Base-by-base conservation (phyloP, 139 green algal genomes). In the Parachlorella kessleri region DNA sequence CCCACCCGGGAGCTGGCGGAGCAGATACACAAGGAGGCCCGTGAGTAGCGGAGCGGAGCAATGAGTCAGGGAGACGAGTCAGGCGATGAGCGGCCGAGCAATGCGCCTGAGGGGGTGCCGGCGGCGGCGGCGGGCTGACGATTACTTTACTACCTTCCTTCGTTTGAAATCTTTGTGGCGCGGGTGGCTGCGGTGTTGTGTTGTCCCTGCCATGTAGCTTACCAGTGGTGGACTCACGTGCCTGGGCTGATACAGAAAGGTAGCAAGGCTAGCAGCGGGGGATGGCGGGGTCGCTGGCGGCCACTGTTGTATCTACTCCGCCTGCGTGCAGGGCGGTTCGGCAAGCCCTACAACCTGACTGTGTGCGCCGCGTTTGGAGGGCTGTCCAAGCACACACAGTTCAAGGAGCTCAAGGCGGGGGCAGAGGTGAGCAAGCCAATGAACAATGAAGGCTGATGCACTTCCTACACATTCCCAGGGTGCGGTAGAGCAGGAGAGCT, bases 341-440 rank as follows among this genome's bases (percentile, higher is more conserved):
- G 77, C 73, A 90, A 89, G 65, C 42, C 83, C 1, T 86, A 90
- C 71, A 72, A 83, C 35, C 73, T 97, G 75, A 87, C 88, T 3
- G 86, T 96, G 24, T 88, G 84, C 3, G 94, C 94, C 37, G 90
- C 89, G 0, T 97, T 98, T 79, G 96, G 96, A 4, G 96, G 96
- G 23, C 91, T 98, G 55, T 88, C 75, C 76, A 99, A 99, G 85
- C 91, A 93, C 54, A 92, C 98, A 71, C 96, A 99, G 89, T 91
- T 98, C 75, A 97, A 97, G 85, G 94, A 96, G 73, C 85, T 98
- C 37, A 95, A 96, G 76, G 85, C 79, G 0, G 96, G 95, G 0
- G 79, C 75, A 35, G 88, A 92, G 82, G 85, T 89, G 70, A 30
- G 30, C n/a, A n/a, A n/a, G n/a, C n/a, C n/a, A n/a, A n/a, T n/a